Evolutionary conservation across 345 rosid species (phyloP).

Genomic region (Populus nigra): DNA sequence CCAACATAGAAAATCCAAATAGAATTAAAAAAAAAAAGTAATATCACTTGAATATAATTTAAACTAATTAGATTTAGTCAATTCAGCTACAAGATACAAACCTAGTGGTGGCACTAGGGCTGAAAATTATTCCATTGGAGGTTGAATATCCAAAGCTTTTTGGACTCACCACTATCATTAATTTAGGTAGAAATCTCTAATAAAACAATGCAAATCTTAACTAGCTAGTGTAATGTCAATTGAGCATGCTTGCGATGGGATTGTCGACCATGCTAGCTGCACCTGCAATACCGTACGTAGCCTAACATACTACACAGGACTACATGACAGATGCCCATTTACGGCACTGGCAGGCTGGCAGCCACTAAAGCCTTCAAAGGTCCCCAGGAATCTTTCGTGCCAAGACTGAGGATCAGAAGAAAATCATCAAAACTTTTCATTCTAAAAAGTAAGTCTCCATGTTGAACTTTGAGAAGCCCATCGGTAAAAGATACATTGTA

Average conservation of each 20-base stretch:
- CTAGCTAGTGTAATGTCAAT: background rate
- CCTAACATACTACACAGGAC: conserved; percentile 68
- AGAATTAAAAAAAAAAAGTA: background rate
- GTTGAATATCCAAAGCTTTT: no score
- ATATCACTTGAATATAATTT: no score
- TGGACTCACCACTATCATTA: no score
- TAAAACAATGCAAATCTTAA: background rate
- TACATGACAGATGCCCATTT: conserved; percentile 60
- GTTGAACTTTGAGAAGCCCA: conserved; percentile 5
- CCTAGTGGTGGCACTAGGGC: no score
- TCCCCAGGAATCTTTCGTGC: conserved; percentile 96
- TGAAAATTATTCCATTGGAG: no score
- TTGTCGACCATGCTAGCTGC: conserved; percentile 88
- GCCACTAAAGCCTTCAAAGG: conserved; percentile 52
- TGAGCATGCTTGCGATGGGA: conserved; percentile 75
- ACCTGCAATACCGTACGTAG: conserved; percentile 84
- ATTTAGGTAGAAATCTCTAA: no score
- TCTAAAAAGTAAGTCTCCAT: no score
- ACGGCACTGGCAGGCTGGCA: conserved; percentile 69
- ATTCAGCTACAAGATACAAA: no score
- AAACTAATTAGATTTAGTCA: no score
- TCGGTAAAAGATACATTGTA: conserved; percentile 25
- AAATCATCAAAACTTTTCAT: no score
- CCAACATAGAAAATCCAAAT: no score
- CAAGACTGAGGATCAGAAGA: conserved; percentile 51